phyloP scores from a whole-genome alignment of 1,139 yeast species.

The Saccharomyces hybrid region DNA sequence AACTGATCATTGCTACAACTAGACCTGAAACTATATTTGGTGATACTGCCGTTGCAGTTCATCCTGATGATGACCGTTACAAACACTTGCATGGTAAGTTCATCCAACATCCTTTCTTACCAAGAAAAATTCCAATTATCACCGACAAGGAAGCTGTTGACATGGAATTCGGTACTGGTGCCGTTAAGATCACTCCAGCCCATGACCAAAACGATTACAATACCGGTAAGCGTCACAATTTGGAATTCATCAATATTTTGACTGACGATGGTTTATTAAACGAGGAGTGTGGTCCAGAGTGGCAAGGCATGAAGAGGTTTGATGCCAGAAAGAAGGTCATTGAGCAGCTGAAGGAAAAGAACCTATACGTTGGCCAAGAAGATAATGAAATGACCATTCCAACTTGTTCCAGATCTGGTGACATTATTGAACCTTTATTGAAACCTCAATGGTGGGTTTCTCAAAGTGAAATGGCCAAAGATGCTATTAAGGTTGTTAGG shows the following conservation, averaged over 20 bases:
- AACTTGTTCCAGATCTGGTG: conserved; percentile 91
- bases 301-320: conserved; percentile 85
- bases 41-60: conserved; percentile 96
- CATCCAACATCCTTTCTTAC: conserved; percentile 83
- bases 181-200: conserved; percentile 97
- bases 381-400: conserved; percentile 97
- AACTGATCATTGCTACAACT: conserved; percentile 87
- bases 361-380: conserved; percentile 71
- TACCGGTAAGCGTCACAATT: conserved; percentile 88
- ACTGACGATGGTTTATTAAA: conserved; percentile 90
- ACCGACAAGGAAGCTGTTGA: conserved; percentile 92
- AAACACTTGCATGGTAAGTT: conserved; percentile 90
- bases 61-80: conserved; percentile 89
- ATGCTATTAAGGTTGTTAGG: conserved; percentile 79
- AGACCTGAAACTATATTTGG: conserved; percentile 98
- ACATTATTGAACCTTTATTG: conserved; percentile 87
- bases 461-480: conserved; percentile 82
- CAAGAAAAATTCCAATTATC: conserved; percentile 77
- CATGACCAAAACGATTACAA: conserved; percentile 95
- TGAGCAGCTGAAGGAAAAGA: conserved; percentile 67
- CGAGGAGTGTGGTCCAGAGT: conserved; percentile 81
- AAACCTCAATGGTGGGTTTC: conserved; percentile 99
- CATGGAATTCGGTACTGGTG: conserved; percentile 99
- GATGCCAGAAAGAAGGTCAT: conserved; percentile 87
- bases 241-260: conserved; percentile 81